Evolutionary conservation across 1,139 yeast genomes (phyloP).

Genomic region (Kodamaea anthophila): DNA sequence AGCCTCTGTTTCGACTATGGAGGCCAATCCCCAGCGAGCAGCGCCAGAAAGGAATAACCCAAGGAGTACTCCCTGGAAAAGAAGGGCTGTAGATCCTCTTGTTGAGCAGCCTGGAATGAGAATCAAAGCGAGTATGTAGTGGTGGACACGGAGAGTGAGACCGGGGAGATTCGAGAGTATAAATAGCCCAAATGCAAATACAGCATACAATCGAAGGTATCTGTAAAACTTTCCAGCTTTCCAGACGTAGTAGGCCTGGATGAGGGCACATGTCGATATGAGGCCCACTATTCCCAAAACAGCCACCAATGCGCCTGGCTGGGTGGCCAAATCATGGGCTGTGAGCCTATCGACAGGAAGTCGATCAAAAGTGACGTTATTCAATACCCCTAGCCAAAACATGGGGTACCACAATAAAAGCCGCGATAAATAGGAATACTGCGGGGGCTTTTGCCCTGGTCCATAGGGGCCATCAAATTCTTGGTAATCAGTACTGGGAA

Average conservation of each 20-base stretch:
- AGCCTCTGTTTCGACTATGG: conserved; percentile 72
- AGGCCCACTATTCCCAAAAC: conserved; percentile 44
- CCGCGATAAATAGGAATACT: too few species aligned
- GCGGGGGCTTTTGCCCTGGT: too few species aligned
- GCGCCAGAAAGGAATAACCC: conserved; percentile 83
- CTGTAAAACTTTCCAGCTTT: conserved; percentile 63
- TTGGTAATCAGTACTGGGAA: too few species aligned
- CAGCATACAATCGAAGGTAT: conserved; percentile 48
- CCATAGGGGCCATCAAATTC: too few species aligned
- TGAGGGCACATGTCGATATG: conserved; percentile 48
- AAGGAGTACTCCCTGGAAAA: conserved; percentile 76
- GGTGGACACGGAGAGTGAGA: conserved; percentile 77
- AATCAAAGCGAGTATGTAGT: conserved; percentile 75
- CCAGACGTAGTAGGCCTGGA: conserved; percentile 82
- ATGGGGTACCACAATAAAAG: conserved; percentile 68
- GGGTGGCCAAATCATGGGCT: conserved; percentile 57
- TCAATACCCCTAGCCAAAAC: conserved; percentile 80
- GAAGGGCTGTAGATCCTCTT: conserved; percentile 59
- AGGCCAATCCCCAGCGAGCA: conserved; percentile 90
- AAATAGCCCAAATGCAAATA: conserved; percentile 41
- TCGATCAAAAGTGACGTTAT: conserved; percentile 82
- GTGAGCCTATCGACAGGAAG: conserved; percentile 85
- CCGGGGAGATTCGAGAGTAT: conserved; percentile 55
- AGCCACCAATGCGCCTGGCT: conserved; percentile 73
- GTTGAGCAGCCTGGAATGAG: conserved; percentile 86